Percentiles rank a stretch among this genome's conserved stretches.
These are phyloP conservation scores for Penicillium sp. DNA, from an alignment of 2,329 filamentous ascomycete species.

Conservation along the genomic window DNA sequence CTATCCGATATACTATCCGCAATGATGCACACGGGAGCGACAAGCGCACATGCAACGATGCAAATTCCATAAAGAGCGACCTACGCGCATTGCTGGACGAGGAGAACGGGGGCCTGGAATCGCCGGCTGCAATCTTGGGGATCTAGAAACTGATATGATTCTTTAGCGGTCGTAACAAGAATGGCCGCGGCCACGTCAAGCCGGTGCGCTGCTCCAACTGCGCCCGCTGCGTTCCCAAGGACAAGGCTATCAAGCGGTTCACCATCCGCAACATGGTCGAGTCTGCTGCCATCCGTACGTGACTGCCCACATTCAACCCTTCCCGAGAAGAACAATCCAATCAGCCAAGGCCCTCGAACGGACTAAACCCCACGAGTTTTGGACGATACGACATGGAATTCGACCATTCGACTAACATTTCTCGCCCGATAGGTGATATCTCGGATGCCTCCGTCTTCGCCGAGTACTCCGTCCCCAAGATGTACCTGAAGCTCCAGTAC, in stretches of 20 bases:
- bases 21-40: conserved; percentile 22
- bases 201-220: conserved; percentile 92
- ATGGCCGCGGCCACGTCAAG: conserved; percentile 99
- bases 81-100: conserved; percentile 22
- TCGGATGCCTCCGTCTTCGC: conserved; percentile 98
- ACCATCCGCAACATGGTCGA: conserved; percentile 99
- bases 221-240: conserved; percentile 92
- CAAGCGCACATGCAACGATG: conserved; percentile 8
- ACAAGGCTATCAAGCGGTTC: conserved; percentile 99
- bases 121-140: not conserved
- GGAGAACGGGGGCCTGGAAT: conserved; percentile 20
- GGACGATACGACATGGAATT: too few species aligned
- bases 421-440: conserved; percentile 99
- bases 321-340: too few species aligned
- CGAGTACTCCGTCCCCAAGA: conserved; percentile 99
- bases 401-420: too few species aligned
- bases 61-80: conserved; percentile 6
- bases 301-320: conserved; percentile 3
- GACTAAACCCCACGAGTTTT: not conserved
- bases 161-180: conserved; percentile 95
- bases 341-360: too few species aligned
- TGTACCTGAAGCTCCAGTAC: conserved; percentile 99
- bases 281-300: conserved; percentile 98
- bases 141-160: conserved; percentile 25
- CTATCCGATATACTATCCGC: conserved; percentile 28